These are phyloP conservation scores for Emmonsiellopsis sp. DNA, from an alignment of 2,329 filamentous ascomycete genomes.

Conservation along the genomic window DNA sequence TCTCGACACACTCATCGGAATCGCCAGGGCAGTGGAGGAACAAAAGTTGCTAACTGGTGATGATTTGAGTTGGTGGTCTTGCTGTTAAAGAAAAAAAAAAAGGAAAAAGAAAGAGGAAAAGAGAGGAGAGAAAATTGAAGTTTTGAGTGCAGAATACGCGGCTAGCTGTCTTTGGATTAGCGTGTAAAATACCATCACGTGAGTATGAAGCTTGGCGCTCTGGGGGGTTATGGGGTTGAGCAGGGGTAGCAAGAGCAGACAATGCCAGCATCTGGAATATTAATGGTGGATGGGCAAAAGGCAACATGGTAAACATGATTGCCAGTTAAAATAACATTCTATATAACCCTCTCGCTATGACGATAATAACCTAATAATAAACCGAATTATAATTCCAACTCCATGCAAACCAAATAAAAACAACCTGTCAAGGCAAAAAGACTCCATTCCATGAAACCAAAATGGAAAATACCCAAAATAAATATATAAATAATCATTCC, in stretches of 20 bases:
- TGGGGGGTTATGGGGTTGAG: not conserved
- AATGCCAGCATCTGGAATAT: too few species aligned
- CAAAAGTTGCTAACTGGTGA: constrained; percentile 45
- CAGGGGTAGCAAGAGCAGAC: too few species aligned
- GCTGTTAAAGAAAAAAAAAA: constrained; percentile 37
- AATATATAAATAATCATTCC: not conserved
- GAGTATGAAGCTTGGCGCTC: not conserved
- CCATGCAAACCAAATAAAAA: not conserved
- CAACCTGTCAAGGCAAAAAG: not conserved
- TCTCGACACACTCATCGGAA: constrained; percentile 67
- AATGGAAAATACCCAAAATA: not conserved
- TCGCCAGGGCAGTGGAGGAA: constrained; percentile 54
- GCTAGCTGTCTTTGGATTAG: not conserved
- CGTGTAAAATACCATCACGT: not conserved
- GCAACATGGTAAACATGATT: not conserved
- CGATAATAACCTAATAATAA: not conserved
- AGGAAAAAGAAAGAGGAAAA: constrained; percentile 13
- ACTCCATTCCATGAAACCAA: not conserved
- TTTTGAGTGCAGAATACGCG: not conserved
- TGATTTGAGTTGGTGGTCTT: constrained; percentile 70
- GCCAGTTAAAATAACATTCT: not conserved
- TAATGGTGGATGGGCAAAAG: not conserved
- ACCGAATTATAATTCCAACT: not conserved
- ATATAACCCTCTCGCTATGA: not conserved
- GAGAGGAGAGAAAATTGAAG: constrained; percentile 12